Base-by-base conservation (phyloP, 1,284 basidiomycete genomes). In the Marasmius oreades region DNA sequence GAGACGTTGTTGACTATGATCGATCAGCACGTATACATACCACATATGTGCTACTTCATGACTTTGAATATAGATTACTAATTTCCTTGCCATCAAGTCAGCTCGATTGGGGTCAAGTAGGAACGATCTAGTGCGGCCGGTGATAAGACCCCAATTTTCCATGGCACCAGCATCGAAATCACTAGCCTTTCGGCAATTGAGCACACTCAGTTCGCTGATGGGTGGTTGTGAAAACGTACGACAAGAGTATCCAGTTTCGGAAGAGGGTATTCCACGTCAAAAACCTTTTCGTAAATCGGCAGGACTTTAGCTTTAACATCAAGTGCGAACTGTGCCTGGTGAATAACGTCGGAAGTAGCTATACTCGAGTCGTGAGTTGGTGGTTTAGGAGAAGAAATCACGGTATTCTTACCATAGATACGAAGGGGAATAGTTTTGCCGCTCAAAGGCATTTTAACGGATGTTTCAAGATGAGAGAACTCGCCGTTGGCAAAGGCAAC, bases 111-210 rank as follows among this genome's bases (percentile, higher is more conserved):
- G 85, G 69, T 98, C 92, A 64, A 93, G 81, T 47, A 98, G 76
- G 70, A 93, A 92, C 2, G 88, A 88, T 43, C 79, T 85, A 2
- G 93, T 95, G 51, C 95, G 81, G 24, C 94, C 95, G 8, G 92
- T 97, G 67, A 98, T 97, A 57, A 98, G 76, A 56, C 95, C 93
- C 89, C 92, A 95, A 70, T 97, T 97, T 75, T 98, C 94, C 94
- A 95, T 96, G 2, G 93, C 94, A 53, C 92, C 93, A 33, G 90
- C 88, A 69, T 96, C 94, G 63, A 96, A 96, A 70, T 96, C 93
- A 59, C 82, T 84, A 5, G 83, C 91, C 81, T 86, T 22, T 47
- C 42, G 43, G 10, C 20, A 3, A 48, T 56, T 55, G 14, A 43
- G 48, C 33, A 57, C 51, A 39, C 58, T 31, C n/a, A 52, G 53